Percentiles rank a stretch among this genome's conserved stretches.
Conservation (phyloP, 495 filamentous ascomycete genomes). For the Chlorociboria aeruginascens region DNA sequence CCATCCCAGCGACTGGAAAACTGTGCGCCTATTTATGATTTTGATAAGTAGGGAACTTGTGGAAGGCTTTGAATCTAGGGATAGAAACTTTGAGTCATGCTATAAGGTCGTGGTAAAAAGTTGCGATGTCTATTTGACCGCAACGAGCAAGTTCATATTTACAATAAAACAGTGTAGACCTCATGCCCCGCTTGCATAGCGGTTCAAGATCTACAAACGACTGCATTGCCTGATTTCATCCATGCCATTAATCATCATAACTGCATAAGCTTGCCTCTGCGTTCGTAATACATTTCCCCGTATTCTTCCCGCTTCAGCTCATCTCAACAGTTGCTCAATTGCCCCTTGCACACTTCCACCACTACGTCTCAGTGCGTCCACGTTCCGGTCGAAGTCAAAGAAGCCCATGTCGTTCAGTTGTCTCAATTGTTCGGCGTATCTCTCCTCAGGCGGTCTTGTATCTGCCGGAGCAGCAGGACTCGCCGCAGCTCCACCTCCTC, state of each 20-base stretch:
- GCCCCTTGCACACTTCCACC: conserved; percentile 95
- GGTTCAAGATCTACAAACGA: neutral
- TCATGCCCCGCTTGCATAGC: neutral
- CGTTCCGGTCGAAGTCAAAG: conserved; percentile 88
- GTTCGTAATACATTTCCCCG: neutral
- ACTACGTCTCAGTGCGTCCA: conserved; percentile 74
- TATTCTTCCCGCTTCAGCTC: neutral
- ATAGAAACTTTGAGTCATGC: too few species aligned
- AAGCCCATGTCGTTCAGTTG: conserved; percentile 99
- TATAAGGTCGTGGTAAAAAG: too few species aligned
- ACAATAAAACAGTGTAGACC: neutral
- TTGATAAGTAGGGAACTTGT: too few species aligned
- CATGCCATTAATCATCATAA: neutral
- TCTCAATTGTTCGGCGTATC: conserved; percentile 79
- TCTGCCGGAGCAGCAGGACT: conserved; percentile 50
- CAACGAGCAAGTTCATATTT: neutral
- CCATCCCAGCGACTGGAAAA: too few species aligned
- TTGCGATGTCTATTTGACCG: too few species aligned
- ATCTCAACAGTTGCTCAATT: conserved; percentile 59
- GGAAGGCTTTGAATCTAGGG: too few species aligned
- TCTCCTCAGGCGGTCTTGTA: conserved; percentile 82
- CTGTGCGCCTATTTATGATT: too few species aligned
- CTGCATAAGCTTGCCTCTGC: neutral
- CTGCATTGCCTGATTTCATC: neutral
- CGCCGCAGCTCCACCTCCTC: conserved; percentile 5